phyloP scores from a whole-genome alignment of 768 basidiomycete species.

The Tricholoma saponaceum region DNA sequence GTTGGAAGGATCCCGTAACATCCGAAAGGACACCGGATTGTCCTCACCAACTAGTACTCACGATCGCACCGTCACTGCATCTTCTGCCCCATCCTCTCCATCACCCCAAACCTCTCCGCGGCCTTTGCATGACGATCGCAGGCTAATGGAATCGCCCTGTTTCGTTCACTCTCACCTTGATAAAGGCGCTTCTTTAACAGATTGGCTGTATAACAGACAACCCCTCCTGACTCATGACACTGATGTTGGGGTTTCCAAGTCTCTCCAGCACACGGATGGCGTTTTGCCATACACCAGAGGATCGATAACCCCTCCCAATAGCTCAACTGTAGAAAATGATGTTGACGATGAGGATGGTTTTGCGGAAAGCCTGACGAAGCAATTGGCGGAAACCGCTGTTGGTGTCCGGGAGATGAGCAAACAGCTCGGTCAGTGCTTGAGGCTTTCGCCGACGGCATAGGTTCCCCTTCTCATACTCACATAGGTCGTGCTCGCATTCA shows the following conservation, averaged over 20 bases:
- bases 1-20: slow-evolving; percentile 30
- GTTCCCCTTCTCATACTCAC: slow-evolving; percentile 3
- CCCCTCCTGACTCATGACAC: slow-evolving; percentile 26
- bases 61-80: slow-evolving; percentile 19
- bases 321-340: slow-evolving; percentile 26
- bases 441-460: not conserved
- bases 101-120: slow-evolving; percentile 12
- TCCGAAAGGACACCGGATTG: slow-evolving; percentile 20
- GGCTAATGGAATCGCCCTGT: slow-evolving; percentile 68
- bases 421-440: slow-evolving; percentile 70
- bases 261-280: slow-evolving; percentile 31
- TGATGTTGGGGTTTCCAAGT: slow-evolving; percentile 49
- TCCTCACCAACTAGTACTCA: slow-evolving; percentile 14
- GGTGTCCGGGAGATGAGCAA: slow-evolving; percentile 99
- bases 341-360: slow-evolving; percentile 66
- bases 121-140: slow-evolving; percentile 14
- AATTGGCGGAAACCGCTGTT: slow-evolving; percentile 94
- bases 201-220: slow-evolving; percentile 59
- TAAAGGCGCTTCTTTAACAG: slow-evolving; percentile 70
- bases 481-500: slow-evolving; percentile 88
- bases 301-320: slow-evolving; percentile 12
- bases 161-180: slow-evolving; percentile 93
- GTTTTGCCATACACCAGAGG: not conserved
- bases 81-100: slow-evolving; percentile 10
- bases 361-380: slow-evolving; percentile 78